A percentile compares a stretch with the other conserved stretches of the same genome.
Evolutionary conservation across 2,329 filamentous ascomycete species (phyloP).

Genomic region (Bipolaris bicolor): DNA sequence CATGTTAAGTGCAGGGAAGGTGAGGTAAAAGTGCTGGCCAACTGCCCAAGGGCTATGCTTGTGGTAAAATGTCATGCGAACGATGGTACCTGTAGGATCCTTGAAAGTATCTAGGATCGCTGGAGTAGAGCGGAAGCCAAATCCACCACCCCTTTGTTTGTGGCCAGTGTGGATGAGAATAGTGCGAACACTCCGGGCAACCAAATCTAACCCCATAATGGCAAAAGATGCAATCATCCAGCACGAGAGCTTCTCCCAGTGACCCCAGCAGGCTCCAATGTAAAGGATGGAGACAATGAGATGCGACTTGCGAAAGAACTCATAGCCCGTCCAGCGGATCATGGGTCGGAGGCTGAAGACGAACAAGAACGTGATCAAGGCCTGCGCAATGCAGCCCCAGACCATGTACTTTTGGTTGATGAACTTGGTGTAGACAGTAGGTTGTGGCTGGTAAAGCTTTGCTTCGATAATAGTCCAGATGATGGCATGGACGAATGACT

Average conservation of each 20-base stretch:
- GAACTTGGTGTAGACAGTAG: slow-evolving; percentile 7
- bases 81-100: slow-evolving; percentile 6
- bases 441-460: slow-evolving; percentile 14
- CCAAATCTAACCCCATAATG: slow-evolving; percentile 9
- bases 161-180: slow-evolving; percentile 10
- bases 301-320: slow-evolving; percentile 14
- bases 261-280: slow-evolving; percentile 11
- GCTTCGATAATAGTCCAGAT: slow-evolving; percentile 11
- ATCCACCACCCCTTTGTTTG: slow-evolving; percentile 1
- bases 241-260: slow-evolving; percentile 10
- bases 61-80: slow-evolving; percentile 11
- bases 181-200: slow-evolving; percentile 7
- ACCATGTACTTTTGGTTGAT: slow-evolving; percentile 14
- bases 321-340: slow-evolving; percentile 16
- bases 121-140: slow-evolving; percentile 9
- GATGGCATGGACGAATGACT: slow-evolving; percentile 11
- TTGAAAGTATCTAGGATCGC: slow-evolving; percentile 8
- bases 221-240: slow-evolving; percentile 12
- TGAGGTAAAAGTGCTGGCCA: slow-evolving; percentile 11
- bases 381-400: slow-evolving; percentile 11
- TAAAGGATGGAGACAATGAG: slow-evolving; percentile 11
- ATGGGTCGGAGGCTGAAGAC: slow-evolving; percentile 12
- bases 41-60: slow-evolving; percentile 7
- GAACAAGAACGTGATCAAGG: slow-evolving; percentile 11
- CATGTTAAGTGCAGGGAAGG: slow-evolving; percentile 12